Percentiles rank a stretch among this genome's conserved stretches.
Evolutionary conservation across 208 protist species (phyloP).

Genomic region (Leptomonas pyrrhocoris): DNA sequence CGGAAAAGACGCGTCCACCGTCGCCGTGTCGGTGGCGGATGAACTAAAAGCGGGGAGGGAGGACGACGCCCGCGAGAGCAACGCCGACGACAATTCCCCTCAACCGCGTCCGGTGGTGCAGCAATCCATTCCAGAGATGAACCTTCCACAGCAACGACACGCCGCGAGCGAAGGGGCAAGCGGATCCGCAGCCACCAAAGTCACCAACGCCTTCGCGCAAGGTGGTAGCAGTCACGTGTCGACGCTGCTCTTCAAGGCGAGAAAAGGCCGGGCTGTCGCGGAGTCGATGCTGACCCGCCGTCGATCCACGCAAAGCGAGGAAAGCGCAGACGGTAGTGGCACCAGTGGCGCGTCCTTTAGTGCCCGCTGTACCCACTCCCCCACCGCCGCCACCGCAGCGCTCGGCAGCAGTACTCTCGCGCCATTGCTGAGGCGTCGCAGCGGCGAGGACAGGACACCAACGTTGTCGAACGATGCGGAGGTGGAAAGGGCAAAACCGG

Average conservation of each 20-base stretch:
- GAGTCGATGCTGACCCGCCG: background rate
- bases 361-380: background rate
- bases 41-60: background rate
- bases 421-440: conserved; percentile 4
- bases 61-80: background rate
- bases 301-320: conserved; percentile 8
- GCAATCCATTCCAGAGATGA: background rate
- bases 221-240: background rate
- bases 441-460: background rate
- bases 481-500: background rate
- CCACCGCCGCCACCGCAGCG: too few species aligned
- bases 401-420: background rate
- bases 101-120: conserved; percentile 6
- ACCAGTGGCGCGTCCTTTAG: background rate
- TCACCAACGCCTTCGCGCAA: background rate
- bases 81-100: conserved; percentile 7
- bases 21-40: background rate
- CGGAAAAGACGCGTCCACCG: background rate
- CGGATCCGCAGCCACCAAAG: background rate
- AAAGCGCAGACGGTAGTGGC: background rate
- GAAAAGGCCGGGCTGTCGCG: background rate
- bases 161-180: conserved; percentile 13
- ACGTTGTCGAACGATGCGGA: background rate
- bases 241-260: conserved; percentile 19
- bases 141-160: background rate